Base-by-base conservation (phyloP, 2,329 filamentous ascomycete genomes). In the Sclerotinia glacialis region DNA sequence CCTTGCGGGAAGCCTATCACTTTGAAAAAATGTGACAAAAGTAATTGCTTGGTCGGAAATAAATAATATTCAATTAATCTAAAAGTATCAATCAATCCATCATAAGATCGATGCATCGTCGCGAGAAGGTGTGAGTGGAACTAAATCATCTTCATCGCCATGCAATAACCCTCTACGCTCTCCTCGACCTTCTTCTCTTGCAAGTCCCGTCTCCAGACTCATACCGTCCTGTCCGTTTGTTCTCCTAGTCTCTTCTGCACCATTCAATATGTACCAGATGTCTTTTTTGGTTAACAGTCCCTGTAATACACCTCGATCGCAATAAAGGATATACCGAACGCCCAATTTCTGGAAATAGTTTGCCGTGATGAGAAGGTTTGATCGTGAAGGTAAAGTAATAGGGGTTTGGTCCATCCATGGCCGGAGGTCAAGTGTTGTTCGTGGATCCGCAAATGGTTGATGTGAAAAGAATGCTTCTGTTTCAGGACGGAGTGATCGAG, bases 371-470 rank as follows among this genome's bases (percentile, higher is more conserved):
- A 93, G 88, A 68, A 99, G 86, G 67, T 84, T 89, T 21, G 88
- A 88, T 69, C 88, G 86, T 28, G 87, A 88, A 52, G 92, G 91
- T 23, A 98, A 83, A 0, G 95, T 98, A 56, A 99, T 90, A 0
- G 95, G 95, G 0, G 95, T 99, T 78, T 97, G 94, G 78, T 99
- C 95, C 93, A 99, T 97, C 95, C 95, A 99, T 2, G 93, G 93
- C 9, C 94, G 84, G 14, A 99, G 83, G 78, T 99, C 95, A 49
- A 99, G 86, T 0, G 89, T 93, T 21, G 86, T 84, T 26, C 84
- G 82, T 0, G 91, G 90, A 74, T 96, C 92, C 0, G 90, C 89
- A 64, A 94, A 87, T 2, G 91, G 89, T 74, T 93, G 90, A 75
- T 96, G 91, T 0, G 86, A 84, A 79, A 99, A 97, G 78, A 90